A percentile compares a stretch with the other conserved stretches of the same genome.
Conservation (phyloP, 139 green algal species). For the Ulvella scutata region DNA sequence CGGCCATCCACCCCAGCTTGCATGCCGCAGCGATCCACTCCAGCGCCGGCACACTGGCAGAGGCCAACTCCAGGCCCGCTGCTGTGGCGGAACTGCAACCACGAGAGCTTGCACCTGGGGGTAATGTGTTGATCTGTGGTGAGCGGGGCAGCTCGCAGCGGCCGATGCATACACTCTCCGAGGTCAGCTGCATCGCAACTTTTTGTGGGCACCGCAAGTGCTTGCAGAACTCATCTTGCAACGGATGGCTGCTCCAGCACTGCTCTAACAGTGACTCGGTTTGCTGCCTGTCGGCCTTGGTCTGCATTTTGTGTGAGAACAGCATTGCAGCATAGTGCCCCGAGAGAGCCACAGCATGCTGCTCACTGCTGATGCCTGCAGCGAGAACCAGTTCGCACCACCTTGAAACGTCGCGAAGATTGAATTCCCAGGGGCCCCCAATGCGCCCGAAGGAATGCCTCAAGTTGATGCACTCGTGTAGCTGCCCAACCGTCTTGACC, state of each 20-base stretch:
- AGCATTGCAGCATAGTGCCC: conserved; percentile 52
- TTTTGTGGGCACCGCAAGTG: not conserved
- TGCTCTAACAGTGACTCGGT: conserved; percentile 26
- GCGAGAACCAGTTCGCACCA: conserved; percentile 77
- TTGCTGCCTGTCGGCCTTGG: conserved; percentile 33
- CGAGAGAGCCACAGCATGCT: conserved; percentile 4
- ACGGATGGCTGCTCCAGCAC: conserved; percentile 23
- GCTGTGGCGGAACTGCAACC: not conserved
- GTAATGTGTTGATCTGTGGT: not conserved
- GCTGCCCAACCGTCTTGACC: conserved; percentile 49
- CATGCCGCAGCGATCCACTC: conserved; percentile 37
- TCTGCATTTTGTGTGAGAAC: conserved; percentile 69
- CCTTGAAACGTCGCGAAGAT: conserved; percentile 90
- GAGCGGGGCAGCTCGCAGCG: conserved; percentile 5
- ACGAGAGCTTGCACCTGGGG: not conserved
- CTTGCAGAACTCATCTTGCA: not conserved
- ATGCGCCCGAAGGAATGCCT: conserved; percentile 36
- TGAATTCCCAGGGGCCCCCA: conserved; percentile 97
- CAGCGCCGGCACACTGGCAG: conserved; percentile 38
- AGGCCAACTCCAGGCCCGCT: not conserved
- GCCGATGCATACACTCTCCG: conserved; percentile 9
- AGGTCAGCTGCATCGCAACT: conserved; percentile 12
- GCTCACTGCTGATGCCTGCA: not conserved
- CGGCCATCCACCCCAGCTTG: conserved; percentile 45
- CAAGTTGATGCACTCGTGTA: conserved; percentile 40